These are phyloP conservation scores for Achaetomium macrosporum DNA, from an alignment of 2,329 filamentous ascomycete species.

Conservation along the genomic window DNA sequence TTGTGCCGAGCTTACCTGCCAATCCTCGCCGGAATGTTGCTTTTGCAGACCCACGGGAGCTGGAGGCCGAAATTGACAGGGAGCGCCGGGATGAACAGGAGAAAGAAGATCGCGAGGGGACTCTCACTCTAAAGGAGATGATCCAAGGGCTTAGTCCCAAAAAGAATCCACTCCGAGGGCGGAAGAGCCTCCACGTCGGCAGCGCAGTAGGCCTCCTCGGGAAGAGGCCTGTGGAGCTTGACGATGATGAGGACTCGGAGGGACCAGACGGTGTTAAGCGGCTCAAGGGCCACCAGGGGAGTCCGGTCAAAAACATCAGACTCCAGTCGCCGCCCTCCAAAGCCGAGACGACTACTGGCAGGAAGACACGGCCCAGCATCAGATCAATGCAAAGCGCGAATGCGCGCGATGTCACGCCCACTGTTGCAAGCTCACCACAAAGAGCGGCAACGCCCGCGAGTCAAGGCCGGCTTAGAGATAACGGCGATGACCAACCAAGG, in stretches of 20 bases:
- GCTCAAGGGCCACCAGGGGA: constrained; percentile 64
- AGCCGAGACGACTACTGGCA: constrained; percentile 59
- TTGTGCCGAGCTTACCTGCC: constrained; percentile 48
- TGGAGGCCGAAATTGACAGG: constrained; percentile 58
- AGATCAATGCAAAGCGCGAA: constrained; percentile 40
- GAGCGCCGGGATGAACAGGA: constrained; percentile 57
- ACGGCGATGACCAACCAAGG: constrained; percentile 43
- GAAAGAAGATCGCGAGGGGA: constrained; percentile 56
- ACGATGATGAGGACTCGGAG: constrained; percentile 59
- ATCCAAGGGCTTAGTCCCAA: constrained; percentile 73
- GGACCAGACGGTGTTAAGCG: constrained; percentile 59
- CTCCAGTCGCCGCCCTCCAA: constrained; percentile 64
- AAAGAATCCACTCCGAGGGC: constrained; percentile 58
- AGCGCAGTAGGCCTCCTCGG: constrained; percentile 68
- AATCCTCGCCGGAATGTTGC: constrained; percentile 43
- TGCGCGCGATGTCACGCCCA: constrained; percentile 35
- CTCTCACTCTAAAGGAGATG: constrained; percentile 66
- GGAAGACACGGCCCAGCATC: constrained; percentile 45
- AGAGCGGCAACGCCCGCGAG: constrained; percentile 52
- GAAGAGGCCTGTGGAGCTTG: constrained; percentile 67
- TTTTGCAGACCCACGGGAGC: constrained; percentile 59
- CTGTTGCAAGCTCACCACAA: constrained; percentile 42
- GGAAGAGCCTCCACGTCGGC: constrained; percentile 72
- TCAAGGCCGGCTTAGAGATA: constrained; percentile 50
- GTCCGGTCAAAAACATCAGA: constrained; percentile 69